Evolutionary conservation across 805 yeast species (phyloP).

Genomic region (Saturnispora kantuleensis): DNA sequence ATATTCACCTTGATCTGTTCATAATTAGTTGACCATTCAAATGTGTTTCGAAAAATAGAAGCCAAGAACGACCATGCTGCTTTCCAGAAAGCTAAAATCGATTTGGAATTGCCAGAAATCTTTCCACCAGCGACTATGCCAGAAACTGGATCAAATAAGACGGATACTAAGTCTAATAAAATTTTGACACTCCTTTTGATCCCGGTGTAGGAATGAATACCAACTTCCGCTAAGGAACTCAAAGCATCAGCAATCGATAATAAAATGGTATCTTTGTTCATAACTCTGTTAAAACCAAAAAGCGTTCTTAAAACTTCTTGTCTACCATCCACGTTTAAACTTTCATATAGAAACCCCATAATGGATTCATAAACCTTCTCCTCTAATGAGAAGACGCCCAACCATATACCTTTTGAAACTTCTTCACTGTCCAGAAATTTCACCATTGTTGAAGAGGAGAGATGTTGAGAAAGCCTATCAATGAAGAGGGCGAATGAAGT

Average conservation of each 20-base stretch:
- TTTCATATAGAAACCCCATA: slow-evolving; percentile 60
- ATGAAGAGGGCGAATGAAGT: slow-evolving; percentile 17
- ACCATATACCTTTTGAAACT: slow-evolving; percentile 59
- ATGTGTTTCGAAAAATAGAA: slow-evolving; percentile 56
- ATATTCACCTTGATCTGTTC: slow-evolving; percentile 19
- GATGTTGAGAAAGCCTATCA: slow-evolving; percentile 20
- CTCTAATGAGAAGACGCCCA: slow-evolving; percentile 59
- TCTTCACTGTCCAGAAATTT: slow-evolving; percentile 31
- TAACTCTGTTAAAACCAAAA: slow-evolving; percentile 24
- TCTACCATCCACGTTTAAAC: slow-evolving; percentile 73
- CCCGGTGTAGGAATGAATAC: slow-evolving; percentile 1
- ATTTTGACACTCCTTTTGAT: slow-evolving; percentile 52
- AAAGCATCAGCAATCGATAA: slow-evolving; percentile 37
- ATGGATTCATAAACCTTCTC: slow-evolving; percentile 54
- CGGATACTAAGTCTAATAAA: slow-evolving; percentile 59
- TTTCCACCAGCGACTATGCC: slow-evolving; percentile 35
- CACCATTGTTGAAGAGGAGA: slow-evolving; percentile 17
- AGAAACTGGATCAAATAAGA: slow-evolving; percentile 54
- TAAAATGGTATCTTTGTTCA: slow-evolving; percentile 24
- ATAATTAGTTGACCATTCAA: slow-evolving; percentile 56
- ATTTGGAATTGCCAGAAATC: slow-evolving; percentile 13
- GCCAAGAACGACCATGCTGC: slow-evolving; percentile 63
- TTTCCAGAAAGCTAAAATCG: slow-evolving; percentile 48
- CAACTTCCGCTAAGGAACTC: slow-evolving; percentile 17
- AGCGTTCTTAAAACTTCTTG: slow-evolving; percentile 59